A percentile compares a stretch with the other conserved stretches of the same genome.
Evolutionary conservation across 495 filamentous ascomycete genomes (phyloP).

Genomic region (Penicillium odoratum): DNA sequence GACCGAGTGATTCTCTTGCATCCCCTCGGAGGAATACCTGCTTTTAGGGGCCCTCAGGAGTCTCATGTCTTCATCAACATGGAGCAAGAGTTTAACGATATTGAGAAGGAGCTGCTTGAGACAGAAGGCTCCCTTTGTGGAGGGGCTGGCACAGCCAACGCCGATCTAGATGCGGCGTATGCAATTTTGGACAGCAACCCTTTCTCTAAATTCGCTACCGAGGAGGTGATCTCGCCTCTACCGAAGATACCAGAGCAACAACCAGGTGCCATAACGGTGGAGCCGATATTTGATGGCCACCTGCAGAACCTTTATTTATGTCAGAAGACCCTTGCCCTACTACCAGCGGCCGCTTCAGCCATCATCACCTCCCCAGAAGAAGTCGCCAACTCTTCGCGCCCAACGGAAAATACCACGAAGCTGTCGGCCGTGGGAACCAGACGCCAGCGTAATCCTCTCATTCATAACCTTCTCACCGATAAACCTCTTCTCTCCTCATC

Average conservation of each 20-base stretch:
- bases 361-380: conserved; percentile 84
- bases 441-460: conserved; percentile 82
- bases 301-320: conserved; percentile 72
- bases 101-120: conserved; percentile 58
- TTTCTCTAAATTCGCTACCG: conserved; percentile 46
- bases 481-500: conserved; percentile 91
- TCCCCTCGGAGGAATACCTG: conserved; percentile 82
- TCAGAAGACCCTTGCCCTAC: conserved; percentile 64
- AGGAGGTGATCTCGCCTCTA: conserved; percentile 29
- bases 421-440: conserved; percentile 70
- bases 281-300: conserved; percentile 48
- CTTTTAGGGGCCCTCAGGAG: conserved; percentile 60
- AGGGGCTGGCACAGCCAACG: conserved; percentile 3
- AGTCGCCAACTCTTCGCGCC: conserved; percentile 64
- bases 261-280: conserved; percentile 13
- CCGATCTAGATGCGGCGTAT: conserved; percentile 12
- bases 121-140: conserved; percentile 19
- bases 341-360: conserved; percentile 84
- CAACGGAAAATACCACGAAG: conserved; percentile 39
- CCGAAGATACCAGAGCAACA: conserved; percentile 9
- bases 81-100: conserved; percentile 78
- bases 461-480: conserved; percentile 95
- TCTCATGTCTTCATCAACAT: conserved; percentile 94
- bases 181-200: conserved; percentile 43
- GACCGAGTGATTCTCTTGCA: conserved; percentile 91